Percentiles rank a stretch among this genome's conserved stretches.
phyloP scores from a whole-genome alignment of 768 basidiomycete genomes.

The Erythrobasidium yunnanense region DNA sequence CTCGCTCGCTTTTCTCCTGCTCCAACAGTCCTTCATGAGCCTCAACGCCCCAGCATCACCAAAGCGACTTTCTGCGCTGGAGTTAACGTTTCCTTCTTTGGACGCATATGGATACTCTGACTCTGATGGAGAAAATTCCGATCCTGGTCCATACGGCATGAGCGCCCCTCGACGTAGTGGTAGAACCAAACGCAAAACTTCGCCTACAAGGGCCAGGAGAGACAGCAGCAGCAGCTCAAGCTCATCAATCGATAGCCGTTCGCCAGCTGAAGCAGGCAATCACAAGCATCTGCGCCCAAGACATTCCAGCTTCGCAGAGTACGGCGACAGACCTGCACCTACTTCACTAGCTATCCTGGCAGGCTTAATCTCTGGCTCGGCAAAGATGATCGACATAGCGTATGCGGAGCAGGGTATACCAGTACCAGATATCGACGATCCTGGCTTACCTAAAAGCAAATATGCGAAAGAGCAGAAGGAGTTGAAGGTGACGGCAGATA shows the following conservation, averaged over 20 bases:
- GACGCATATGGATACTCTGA: slow-evolving; percentile 22
- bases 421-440: slow-evolving; percentile 27
- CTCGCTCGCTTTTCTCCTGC: not conserved
- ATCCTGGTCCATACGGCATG: slow-evolving; percentile 22
- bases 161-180: slow-evolving; percentile 1
- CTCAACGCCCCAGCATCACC: slow-evolving; percentile 22
- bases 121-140: slow-evolving; percentile 20
- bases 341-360: slow-evolving; percentile 14
- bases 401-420: slow-evolving; percentile 14
- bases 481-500: slow-evolving; percentile 13
- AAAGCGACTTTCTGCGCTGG: slow-evolving; percentile 19
- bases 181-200: not conserved
- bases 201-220: not conserved
- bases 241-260: not conserved
- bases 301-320: slow-evolving; percentile 20
- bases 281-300: not conserved
- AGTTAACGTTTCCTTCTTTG: slow-evolving; percentile 20
- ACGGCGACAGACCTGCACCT: slow-evolving; percentile 14
- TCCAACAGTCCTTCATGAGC: slow-evolving; percentile 18
- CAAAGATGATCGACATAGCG: slow-evolving; percentile 19
- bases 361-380: slow-evolving; percentile 13
- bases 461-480: slow-evolving; percentile 20
- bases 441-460: slow-evolving; percentile 18
- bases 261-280: not conserved
- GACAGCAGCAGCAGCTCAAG: not conserved